A percentile compares a stretch with the other conserved stretches of the same genome.
phyloP scores from a whole-genome alignment of 1,284 basidiomycete species.

The Apiotrichum mycotoxinovorans region DNA sequence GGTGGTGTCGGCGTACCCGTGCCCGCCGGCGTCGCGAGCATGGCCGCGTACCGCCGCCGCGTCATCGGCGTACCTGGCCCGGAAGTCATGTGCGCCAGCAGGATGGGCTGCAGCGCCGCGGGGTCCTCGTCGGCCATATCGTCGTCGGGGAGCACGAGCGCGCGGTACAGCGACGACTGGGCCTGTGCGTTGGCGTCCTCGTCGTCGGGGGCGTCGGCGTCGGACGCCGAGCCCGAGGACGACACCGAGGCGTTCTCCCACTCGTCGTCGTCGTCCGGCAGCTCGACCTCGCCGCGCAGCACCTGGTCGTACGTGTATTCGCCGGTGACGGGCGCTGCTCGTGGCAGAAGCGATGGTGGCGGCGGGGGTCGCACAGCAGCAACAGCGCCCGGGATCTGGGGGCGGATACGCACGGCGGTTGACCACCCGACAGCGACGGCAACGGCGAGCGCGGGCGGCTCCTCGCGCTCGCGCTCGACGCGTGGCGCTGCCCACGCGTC shows the following conservation, averaged over 20 bases:
- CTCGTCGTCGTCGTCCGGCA: constrained; percentile 37
- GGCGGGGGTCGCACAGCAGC: background rate
- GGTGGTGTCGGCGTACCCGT: background rate
- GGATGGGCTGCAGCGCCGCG: constrained; percentile 36
- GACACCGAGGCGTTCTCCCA: constrained; percentile 22
- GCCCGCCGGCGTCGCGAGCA: constrained; percentile 22
- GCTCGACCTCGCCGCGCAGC: constrained; percentile 29
- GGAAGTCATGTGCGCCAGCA: constrained; percentile 47
- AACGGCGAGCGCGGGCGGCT: background rate
- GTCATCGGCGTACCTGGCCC: constrained; percentile 35
- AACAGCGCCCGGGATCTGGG: background rate
- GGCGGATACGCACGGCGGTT: constrained; percentile 6
- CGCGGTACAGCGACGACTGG: constrained; percentile 24
- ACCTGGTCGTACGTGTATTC: constrained; percentile 26
- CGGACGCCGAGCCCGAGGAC: constrained; percentile 2
- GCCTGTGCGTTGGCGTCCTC: constrained; percentile 20
- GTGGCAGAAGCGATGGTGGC: background rate
- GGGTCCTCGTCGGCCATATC: constrained; percentile 12
- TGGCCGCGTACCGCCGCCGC: constrained; percentile 37
- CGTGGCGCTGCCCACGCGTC: constrained; percentile 34
- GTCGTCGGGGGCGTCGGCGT: too few relatives aligned
- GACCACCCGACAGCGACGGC: background rate
- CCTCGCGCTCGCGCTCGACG: background rate
- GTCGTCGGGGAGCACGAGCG: constrained; percentile 23
- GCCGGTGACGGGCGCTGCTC: background rate